phyloP scores from a whole-genome alignment of 164 flowering plant genomes.

The Warburgia ugandensis region DNA sequence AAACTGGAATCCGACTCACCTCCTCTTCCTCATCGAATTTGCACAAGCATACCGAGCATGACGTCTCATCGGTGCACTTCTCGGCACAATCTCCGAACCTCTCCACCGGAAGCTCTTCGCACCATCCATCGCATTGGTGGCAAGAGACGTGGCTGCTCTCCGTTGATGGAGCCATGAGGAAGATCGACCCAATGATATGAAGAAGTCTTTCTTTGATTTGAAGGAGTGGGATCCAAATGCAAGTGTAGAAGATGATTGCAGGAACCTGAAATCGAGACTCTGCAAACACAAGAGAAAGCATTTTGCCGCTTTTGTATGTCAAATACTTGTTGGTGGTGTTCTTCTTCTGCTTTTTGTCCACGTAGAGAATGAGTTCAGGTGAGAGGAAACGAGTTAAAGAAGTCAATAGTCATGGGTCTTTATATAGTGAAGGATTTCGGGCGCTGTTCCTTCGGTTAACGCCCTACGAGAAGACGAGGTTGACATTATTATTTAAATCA shows the following conservation, averaged over 20 bases:
- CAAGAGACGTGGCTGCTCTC: not conserved
- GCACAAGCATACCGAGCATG: constrained; percentile 46
- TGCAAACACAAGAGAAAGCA: constrained; percentile 17
- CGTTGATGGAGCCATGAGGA: not conserved
- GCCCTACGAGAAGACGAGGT: not conserved
- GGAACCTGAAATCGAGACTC: constrained; percentile 13
- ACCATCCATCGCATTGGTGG: not conserved
- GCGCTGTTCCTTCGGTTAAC: not conserved
- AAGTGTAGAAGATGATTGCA: constrained; percentile 29
- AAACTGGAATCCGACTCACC: constrained; percentile 33
- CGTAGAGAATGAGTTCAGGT: not conserved
- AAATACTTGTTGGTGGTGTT: too few relatives aligned
- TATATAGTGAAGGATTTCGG: not conserved
- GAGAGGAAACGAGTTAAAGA: not conserved
- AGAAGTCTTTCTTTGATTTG: constrained; percentile 16
- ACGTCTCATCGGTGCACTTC: constrained; percentile 8
- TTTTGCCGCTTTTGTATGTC: not conserved
- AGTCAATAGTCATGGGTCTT: not conserved
- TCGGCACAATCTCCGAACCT: constrained; percentile 21
- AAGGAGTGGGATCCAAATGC: constrained; percentile 28
- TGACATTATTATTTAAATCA: too few relatives aligned
- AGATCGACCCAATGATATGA: not conserved
- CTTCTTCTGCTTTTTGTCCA: too few relatives aligned
- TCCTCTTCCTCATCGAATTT: constrained; percentile 38
- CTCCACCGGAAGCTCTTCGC: constrained; percentile 11